These are phyloP conservation scores for Hanseniaspora sp. DNA, from an alignment of 1,139 yeast species.

Conservation along the genomic window DNA sequence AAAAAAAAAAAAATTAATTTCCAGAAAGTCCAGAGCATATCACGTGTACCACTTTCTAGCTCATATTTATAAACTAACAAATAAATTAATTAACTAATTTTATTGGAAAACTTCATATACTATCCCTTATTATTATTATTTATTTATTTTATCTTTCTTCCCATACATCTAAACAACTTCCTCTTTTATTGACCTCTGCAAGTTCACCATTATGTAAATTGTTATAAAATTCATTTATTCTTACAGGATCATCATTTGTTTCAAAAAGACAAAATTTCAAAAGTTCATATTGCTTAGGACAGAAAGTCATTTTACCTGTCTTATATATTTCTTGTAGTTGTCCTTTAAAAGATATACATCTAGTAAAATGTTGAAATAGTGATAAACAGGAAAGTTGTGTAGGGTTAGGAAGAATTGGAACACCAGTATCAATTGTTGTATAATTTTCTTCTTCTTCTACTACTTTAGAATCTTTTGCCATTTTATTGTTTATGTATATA, in stretches of 20 bases:
- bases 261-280: slow-evolving; percentile 62
- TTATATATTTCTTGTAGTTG: slow-evolving; percentile 15
- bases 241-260: slow-evolving; percentile 41
- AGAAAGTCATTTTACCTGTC: slow-evolving; percentile 25
- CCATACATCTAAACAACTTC: slow-evolving; percentile 82
- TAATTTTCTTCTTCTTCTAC: background rate
- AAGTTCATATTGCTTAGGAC: slow-evolving; percentile 56
- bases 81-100: too few species aligned
- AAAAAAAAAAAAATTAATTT: too few species aligned
- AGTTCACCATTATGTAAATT: slow-evolving; percentile 29
- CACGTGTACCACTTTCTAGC: too few species aligned
- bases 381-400: slow-evolving; percentile 11
- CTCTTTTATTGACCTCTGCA: slow-evolving; percentile 46
- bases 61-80: too few species aligned
- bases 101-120: too few species aligned
- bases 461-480: background rate
- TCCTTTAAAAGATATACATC: slow-evolving; percentile 13
- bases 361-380: slow-evolving; percentile 3
- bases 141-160: slow-evolving; percentile 31
- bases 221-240: slow-evolving; percentile 63
- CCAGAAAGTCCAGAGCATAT: too few species aligned
- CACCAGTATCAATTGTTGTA: slow-evolving; percentile 7
- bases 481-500: background rate
- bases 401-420: slow-evolving; percentile 9
- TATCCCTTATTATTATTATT: background rate